Evolutionary conservation across 1,284 basidiomycete genomes (phyloP).

Genomic region (Tilletia caries): DNA sequence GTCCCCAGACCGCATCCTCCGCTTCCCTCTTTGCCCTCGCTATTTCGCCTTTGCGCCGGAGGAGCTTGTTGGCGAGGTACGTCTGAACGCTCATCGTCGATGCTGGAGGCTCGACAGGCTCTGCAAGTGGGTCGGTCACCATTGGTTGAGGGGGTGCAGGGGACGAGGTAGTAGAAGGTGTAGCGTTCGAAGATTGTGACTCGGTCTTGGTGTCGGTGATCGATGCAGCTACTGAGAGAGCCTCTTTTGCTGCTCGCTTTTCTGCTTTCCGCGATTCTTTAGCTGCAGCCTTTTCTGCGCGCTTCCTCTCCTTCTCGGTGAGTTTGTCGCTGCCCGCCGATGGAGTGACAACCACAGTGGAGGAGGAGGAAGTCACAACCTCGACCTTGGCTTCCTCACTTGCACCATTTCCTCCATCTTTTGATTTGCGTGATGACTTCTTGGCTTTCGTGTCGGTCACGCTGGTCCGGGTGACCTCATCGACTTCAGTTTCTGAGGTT

Average conservation of each 20-base stretch:
- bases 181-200: not conserved
- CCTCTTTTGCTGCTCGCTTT: constrained; percentile 10
- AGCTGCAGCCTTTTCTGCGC: constrained; percentile 15
- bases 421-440: not conserved
- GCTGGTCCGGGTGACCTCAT: constrained; percentile 2
- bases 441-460: constrained; percentile 16
- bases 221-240: no score
- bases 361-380: no score
- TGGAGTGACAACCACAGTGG: not conserved
- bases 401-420: no score
- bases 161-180: not conserved
- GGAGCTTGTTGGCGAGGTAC: constrained; percentile 43
- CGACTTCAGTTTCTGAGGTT: not conserved
- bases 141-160: not conserved
- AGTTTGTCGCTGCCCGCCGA: not conserved
- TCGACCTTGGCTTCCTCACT: not conserved
- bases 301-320: constrained; percentile 10
- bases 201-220: no score
- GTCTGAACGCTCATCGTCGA: constrained; percentile 26
- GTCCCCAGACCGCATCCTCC: constrained; percentile 38
- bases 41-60: constrained; percentile 43
- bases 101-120: not conserved
- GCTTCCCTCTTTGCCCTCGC: constrained; percentile 34
- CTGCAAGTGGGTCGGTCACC: not conserved
- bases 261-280: constrained; percentile 23